phyloP scores from a whole-genome alignment of 2,329 filamentous ascomycete genomes.

The Beauveria medogensis region DNA sequence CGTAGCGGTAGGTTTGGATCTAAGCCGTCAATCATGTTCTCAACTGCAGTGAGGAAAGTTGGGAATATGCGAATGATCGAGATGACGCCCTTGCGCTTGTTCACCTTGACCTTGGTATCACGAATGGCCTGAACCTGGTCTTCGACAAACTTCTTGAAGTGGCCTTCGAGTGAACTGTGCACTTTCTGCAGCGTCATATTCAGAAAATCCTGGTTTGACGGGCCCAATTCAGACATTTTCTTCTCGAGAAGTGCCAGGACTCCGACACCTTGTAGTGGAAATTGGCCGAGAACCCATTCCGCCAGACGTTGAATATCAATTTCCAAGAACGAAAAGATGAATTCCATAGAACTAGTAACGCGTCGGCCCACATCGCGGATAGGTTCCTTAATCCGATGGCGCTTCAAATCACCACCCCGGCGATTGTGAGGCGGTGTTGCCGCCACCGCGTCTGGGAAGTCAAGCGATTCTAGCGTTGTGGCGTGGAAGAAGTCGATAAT shows the following conservation, averaged over 20 bases:
- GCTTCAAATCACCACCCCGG: constrained; percentile 62
- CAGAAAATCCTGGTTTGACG: constrained; percentile 89
- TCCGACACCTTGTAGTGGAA: constrained; percentile 88
- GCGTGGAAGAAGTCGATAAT: constrained; percentile 95
- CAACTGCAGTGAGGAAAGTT: constrained; percentile 70
- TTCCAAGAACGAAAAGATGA: constrained; percentile 76
- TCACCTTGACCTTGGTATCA: constrained; percentile 97
- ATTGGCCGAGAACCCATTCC: constrained; percentile 72
- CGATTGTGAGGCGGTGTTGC: constrained; percentile 59
- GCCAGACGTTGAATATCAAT: constrained; percentile 70
- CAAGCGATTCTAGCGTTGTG: constrained; percentile 69
- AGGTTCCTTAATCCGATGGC: constrained; percentile 74
- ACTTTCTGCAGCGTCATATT: constrained; percentile 72
- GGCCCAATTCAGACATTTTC: constrained; percentile 69
- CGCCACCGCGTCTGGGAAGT: constrained; percentile 76
- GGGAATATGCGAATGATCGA: constrained; percentile 93
- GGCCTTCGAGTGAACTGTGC: constrained; percentile 62
- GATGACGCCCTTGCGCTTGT: constrained; percentile 95
- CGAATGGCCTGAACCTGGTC: constrained; percentile 94
- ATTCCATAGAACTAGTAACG: constrained; percentile 81
- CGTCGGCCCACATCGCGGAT: constrained; percentile 79
- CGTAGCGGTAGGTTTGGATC: constrained; percentile 57
- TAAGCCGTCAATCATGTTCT: constrained; percentile 66
- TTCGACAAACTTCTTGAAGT: constrained; percentile 85
- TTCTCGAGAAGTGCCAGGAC: constrained; percentile 74